These are phyloP conservation scores for Coniochaeta sp. DNA, from an alignment of 2,329 filamentous ascomycete genomes.

Conservation along the genomic window DNA sequence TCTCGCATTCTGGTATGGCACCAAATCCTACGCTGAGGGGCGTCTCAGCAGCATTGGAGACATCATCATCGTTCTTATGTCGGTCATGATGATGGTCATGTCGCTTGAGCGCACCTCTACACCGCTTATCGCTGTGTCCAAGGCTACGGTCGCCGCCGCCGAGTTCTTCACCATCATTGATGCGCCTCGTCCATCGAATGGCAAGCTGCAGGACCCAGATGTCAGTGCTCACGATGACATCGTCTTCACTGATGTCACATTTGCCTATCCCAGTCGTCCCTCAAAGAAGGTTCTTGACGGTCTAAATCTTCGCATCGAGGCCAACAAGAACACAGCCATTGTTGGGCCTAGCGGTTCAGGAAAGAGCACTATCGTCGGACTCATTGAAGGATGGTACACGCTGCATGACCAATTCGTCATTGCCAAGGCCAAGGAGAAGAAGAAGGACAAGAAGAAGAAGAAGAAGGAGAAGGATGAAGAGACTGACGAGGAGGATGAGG, in stretches of 20 bases:
- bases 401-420: conserved; percentile 47
- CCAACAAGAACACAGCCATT: conserved; percentile 64
- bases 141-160: conserved; percentile 50
- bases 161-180: conserved; percentile 51
- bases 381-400: conserved; percentile 68
- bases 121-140: conserved; percentile 50
- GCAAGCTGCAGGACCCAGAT: conserved; percentile 38
- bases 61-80: conserved; percentile 50
- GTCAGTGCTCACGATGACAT: conserved; percentile 47
- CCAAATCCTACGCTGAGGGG: conserved; percentile 39
- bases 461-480: conserved; percentile 22
- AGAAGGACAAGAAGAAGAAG: conserved; percentile 32
- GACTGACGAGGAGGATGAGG: conserved; percentile 21
- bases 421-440: conserved; percentile 39
- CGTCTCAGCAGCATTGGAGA: conserved; percentile 42
- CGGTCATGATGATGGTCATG: conserved; percentile 51
- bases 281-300: conserved; percentile 57
- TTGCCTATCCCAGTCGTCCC: conserved; percentile 63
- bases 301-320: conserved; percentile 50
- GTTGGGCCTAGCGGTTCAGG: conserved; percentile 68
- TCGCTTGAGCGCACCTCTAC: conserved; percentile 50
- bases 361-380: conserved; percentile 66
- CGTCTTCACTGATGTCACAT: conserved; percentile 57
- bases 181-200: conserved; percentile 30
- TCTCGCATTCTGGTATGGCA: conserved; percentile 57